phyloP scores from a whole-genome alignment of 2,329 filamentous ascomycete genomes.

The Scedosporium dehoogii region DNA sequence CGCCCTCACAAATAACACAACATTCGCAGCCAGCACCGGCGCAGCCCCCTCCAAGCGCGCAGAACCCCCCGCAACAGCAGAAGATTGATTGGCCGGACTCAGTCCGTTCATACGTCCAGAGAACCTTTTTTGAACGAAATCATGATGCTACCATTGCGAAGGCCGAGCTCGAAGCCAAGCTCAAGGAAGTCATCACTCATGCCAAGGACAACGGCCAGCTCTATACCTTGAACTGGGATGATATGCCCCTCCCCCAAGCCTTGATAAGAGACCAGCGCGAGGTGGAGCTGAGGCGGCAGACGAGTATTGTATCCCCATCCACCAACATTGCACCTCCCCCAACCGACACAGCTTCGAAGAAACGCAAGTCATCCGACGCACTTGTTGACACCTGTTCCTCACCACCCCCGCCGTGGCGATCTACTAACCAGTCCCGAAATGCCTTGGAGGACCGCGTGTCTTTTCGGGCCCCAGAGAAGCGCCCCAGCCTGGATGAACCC shows the following conservation, averaged over 20 bases:
- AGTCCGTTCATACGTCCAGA: conserved; percentile 82
- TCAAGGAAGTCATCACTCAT: conserved; percentile 76
- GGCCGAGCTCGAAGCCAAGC: conserved; percentile 68
- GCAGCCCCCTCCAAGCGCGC: conserved; percentile 17
- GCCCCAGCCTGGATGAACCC: conserved; percentile 30
- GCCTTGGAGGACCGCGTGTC: conserved; percentile 68
- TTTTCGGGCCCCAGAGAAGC: conserved; percentile 40
- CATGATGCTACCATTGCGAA: conserved; percentile 51
- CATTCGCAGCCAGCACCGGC: conserved; percentile 16
- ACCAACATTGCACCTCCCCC: conserved; percentile 13
- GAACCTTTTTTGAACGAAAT: conserved; percentile 72
- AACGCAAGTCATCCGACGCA: conserved; percentile 71
- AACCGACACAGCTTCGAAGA: conserved; percentile 44
- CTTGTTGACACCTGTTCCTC: conserved; percentile 39
- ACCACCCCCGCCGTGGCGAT: conserved; percentile 62
- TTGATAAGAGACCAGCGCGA: conserved; percentile 65
- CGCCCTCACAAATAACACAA: conserved; percentile 12
- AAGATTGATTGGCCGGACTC: conserved; percentile 72
- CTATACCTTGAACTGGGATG: conserved; percentile 70
- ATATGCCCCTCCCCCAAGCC: conserved; percentile 73
- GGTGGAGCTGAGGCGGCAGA: conserved; percentile 31
- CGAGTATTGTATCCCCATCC: conserved; percentile 21
- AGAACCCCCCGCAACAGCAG: conserved; percentile 25
- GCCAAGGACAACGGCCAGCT: conserved; percentile 67
- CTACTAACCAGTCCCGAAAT: conserved; percentile 44